phyloP scores from a whole-genome alignment of 2,329 filamentous ascomycete species.

The Curvularia eragrostidis region DNA sequence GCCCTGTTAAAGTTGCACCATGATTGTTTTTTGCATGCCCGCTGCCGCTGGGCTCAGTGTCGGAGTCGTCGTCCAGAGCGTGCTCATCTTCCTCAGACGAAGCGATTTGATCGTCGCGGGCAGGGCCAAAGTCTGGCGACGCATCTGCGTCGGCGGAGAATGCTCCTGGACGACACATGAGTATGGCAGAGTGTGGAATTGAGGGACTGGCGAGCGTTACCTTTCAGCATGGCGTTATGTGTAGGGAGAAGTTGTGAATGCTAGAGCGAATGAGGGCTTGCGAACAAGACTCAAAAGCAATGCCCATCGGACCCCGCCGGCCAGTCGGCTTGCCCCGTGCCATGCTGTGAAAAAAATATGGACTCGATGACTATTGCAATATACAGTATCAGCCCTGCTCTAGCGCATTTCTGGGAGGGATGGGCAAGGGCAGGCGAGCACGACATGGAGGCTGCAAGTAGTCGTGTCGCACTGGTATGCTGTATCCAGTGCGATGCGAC shows the following conservation, averaged over 20 bases:
- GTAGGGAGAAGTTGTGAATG: constrained; percentile 22
- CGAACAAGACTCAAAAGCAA: constrained; percentile 15
- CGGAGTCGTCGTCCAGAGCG: constrained; percentile 39
- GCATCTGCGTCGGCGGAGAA: constrained; percentile 46
- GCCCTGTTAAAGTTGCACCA: constrained; percentile 28
- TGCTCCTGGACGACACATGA: constrained; percentile 26
- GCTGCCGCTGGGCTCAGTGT: constrained; percentile 29
- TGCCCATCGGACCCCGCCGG: constrained; percentile 23
- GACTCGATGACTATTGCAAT: constrained; percentile 10
- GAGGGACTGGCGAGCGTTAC: constrained; percentile 21
- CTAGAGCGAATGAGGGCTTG: constrained; percentile 16
- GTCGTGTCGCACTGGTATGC: background rate
- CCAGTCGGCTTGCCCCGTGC: constrained; percentile 21
- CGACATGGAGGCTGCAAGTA: constrained; percentile 6
- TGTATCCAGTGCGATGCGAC: background rate
- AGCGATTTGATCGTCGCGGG: constrained; percentile 44
- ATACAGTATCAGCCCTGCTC: background rate
- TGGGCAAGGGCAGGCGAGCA: constrained; percentile 6
- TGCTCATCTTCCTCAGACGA: constrained; percentile 49
- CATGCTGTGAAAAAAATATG: constrained; percentile 14
- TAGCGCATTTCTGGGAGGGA: background rate
- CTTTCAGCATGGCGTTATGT: constrained; percentile 39
- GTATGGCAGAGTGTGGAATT: constrained; percentile 4
- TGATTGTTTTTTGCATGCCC: constrained; percentile 24
- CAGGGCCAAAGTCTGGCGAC: constrained; percentile 44